Evolutionary conservation across 768 basidiomycete genomes (phyloP).

Genomic region (Symmetrospora coprosmae): DNA sequence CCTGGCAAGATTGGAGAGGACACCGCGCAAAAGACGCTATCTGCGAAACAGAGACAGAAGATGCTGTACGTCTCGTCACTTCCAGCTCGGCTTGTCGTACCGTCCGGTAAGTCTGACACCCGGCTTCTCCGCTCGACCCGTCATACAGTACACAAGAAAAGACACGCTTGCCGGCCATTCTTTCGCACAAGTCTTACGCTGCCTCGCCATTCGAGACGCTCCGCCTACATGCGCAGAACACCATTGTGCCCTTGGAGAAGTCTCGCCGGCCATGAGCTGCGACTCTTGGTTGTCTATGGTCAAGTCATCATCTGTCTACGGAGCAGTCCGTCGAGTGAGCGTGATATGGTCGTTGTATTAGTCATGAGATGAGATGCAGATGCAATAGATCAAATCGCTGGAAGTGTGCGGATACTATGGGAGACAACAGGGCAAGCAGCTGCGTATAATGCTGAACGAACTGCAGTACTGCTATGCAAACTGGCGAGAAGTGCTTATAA

Average conservation of each 20-base stretch:
- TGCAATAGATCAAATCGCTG: too few relatives aligned
- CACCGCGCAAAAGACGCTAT: conserved; percentile 5
- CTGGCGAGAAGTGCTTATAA: too few relatives aligned
- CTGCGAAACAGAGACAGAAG: conserved; percentile 10
- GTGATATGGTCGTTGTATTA: too few relatives aligned
- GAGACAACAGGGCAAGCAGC: too few relatives aligned
- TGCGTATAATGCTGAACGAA: too few relatives aligned
- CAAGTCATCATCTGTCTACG: too few relatives aligned
- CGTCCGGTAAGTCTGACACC: neutral
- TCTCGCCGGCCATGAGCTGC: neutral
- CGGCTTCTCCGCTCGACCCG: neutral
- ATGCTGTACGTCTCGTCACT: conserved; percentile 1
- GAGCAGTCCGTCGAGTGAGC: too few relatives aligned
- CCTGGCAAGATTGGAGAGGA: conserved; percentile 13
- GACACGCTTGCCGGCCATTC: conserved; percentile 26
- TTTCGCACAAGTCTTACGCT: conserved; percentile 27
- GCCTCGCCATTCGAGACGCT: conserved; percentile 30
- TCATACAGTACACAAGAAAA: conserved; percentile 24
- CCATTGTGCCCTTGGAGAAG: conserved; percentile 13
- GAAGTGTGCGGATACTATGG: too few relatives aligned
- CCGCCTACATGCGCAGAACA: conserved; percentile 27
- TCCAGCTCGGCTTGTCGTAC: neutral
- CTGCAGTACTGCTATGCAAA: too few relatives aligned
- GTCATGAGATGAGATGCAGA: too few relatives aligned
- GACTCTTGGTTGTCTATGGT: too few relatives aligned